Evolutionary conservation across 306 rosid genomes (phyloP).

Genomic region (Vicia sativa): DNA sequence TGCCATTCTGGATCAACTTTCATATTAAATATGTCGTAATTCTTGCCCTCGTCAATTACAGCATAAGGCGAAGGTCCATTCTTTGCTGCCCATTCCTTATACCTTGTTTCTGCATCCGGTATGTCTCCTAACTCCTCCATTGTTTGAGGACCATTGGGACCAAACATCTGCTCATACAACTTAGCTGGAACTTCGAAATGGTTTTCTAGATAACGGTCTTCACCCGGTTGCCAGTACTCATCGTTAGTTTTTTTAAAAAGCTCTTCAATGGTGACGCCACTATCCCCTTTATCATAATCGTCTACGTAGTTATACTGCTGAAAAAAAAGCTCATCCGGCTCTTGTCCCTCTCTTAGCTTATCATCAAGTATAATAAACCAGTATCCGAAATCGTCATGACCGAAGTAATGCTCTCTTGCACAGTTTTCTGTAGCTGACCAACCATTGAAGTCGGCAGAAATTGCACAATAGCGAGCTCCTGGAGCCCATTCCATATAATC

Average conservation of each 20-base stretch:
- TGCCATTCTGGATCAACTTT: constrained; percentile 65
- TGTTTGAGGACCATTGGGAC: constrained; percentile 97
- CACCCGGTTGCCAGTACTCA: constrained; percentile 96
- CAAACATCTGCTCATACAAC: constrained; percentile 87
- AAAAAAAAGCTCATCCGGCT: constrained; percentile 88
- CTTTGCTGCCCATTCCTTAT: constrained; percentile 75
- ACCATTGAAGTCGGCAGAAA: constrained; percentile 83
- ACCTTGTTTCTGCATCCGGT: constrained; percentile 93
- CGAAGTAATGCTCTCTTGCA: constrained; percentile 90
- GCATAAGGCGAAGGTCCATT: constrained; percentile 69
- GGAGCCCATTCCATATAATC: constrained; percentile 99
- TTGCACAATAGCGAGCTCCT: constrained; percentile 96
- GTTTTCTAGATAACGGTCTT: constrained; percentile 73
- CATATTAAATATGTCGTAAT: constrained; percentile 78
- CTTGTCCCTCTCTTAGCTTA: constrained; percentile 80
- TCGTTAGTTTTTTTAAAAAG: constrained; percentile 76
- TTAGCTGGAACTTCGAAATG: constrained; percentile 82
- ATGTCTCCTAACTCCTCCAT: constrained; percentile 75
- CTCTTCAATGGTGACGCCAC: constrained; percentile 82
- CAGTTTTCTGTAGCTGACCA: constrained; percentile 89
- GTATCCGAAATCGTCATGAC: constrained; percentile 93
- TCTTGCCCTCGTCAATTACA: constrained; percentile 79
- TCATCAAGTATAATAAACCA: constrained; percentile 95
- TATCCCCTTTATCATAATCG: constrained; percentile 93
- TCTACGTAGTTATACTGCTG: constrained; percentile 91